Conservation (phyloP, 805 yeast genomes). For the Ogataea methanolica region DNA sequence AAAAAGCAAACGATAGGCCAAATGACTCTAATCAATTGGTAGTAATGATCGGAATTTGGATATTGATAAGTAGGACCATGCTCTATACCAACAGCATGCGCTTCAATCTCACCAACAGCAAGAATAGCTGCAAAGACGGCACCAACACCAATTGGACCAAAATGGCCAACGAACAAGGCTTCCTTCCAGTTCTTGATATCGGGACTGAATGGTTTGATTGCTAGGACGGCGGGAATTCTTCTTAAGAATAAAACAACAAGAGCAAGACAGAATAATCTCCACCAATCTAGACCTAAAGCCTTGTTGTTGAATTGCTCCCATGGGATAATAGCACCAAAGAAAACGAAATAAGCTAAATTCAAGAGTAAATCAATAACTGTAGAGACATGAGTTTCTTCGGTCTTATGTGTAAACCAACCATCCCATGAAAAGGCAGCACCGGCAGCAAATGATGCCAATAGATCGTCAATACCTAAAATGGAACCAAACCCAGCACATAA, state of each 20-base stretch:
- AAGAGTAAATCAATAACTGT: conserved; percentile 61
- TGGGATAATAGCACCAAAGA: conserved; percentile 67
- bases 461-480: conserved; percentile 65
- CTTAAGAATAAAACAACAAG: conserved; percentile 46
- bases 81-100: conserved; percentile 33
- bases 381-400: conserved; percentile 59
- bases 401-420: conserved; percentile 56
- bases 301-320: conserved; percentile 57
- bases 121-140: conserved; percentile 33
- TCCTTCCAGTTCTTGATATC: conserved; percentile 62
- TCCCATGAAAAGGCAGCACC: conserved; percentile 75
- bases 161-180: conserved; percentile 68
- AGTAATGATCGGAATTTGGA: conserved; percentile 23
- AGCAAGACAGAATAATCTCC: conserved; percentile 51
- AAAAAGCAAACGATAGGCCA: conserved; percentile 54
- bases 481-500: conserved; percentile 60
- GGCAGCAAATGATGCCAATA: conserved; percentile 67
- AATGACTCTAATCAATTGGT: conserved; percentile 29
- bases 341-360: conserved; percentile 63
- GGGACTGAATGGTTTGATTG: conserved; percentile 53
- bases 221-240: conserved; percentile 52
- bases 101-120: conserved; percentile 31
- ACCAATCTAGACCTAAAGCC: conserved; percentile 41
- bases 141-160: conserved; percentile 66
- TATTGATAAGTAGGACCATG: conserved; percentile 30